Base-by-base conservation (phyloP, 352 stramenopile genomes). In the Phytophthora cactorum region DNA sequence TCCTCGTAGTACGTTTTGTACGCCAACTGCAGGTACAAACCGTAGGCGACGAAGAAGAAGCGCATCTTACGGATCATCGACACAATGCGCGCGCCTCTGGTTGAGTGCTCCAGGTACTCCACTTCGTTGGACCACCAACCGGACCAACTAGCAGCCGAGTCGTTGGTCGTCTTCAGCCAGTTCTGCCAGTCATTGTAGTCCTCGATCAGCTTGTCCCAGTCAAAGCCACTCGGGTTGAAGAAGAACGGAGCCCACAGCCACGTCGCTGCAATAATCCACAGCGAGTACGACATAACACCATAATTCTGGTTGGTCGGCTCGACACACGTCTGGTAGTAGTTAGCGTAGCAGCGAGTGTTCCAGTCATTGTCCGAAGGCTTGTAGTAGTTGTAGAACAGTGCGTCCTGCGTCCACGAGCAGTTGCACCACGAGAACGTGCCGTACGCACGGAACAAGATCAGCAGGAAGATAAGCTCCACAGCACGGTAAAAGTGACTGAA, bases 181-280 rank as follows among this genome's bases (percentile, higher is more conserved):
- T 93, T 89, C 41, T 99, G 86, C 89, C 96, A 99, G 63, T 96
- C 86, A 52, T 81, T 91, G 75, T 91, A 99, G 77, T 99, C 97
- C 8, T 93, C 84, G 31, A 92, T 91, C 38, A 99, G 86, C 74
- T 99, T 97, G 78, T 98, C 93, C 97, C 97, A 99, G 62, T 99
- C 97, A 57, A 99, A 95, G n/a, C 96, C 98, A 44, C 98, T 96
- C 27, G 97, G 97, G 76, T 99, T 99, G 79, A 99, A 96, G 71
- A 96, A 88, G 75, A 96, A 95, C 39, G 89, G 89, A 2, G 82
- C 84, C 87, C 87, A 95, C 66, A 95, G 70, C 87, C 87, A 96
- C 32, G 87, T 95, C 22, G 72, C 84, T 78, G 93, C 95, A 59
- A 98, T 98, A 34, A 99, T 92, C 72, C 86, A 95, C 44, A 99